Conservation (phyloP, 2,329 filamentous ascomycete species). For the Paecilomyces sp. region DNA sequence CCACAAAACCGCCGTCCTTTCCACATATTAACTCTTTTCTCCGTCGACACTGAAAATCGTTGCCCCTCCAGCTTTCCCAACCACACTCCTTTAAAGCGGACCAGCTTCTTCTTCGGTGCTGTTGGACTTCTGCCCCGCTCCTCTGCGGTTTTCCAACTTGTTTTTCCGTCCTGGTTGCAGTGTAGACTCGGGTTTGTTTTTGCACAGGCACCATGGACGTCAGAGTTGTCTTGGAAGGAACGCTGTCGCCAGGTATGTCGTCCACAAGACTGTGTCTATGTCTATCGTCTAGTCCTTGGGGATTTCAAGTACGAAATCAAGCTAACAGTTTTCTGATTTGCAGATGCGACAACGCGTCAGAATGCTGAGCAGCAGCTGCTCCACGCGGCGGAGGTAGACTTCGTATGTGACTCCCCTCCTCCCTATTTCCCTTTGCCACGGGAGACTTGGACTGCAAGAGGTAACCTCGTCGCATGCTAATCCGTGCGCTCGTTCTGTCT, state of each 20-base stretch:
- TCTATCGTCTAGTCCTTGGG: conserved; percentile 15
- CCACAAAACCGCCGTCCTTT: conserved; percentile 29
- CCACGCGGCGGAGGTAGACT: conserved; percentile 89
- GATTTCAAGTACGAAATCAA: conserved; percentile 15
- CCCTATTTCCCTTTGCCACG: conserved; percentile 21
- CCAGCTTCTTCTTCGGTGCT: conserved; percentile 6
- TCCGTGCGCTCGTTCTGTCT: conserved; percentile 12
- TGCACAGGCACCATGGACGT: conserved; percentile 70
- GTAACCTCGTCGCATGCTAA: conserved; percentile 8
- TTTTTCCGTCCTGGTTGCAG: conserved; percentile 6
- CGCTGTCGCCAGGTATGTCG: conserved; percentile 80
- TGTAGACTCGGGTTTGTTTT: conserved; percentile 8
- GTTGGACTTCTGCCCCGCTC: conserved; percentile 10
- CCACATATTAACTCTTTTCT: conserved; percentile 11
- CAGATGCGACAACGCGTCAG: conserved; percentile 84
- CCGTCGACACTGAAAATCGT: conserved; percentile 9
- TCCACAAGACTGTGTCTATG: not conserved
- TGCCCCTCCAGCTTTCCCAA: conserved; percentile 13
- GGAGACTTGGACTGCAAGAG: not conserved
- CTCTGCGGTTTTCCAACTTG: conserved; percentile 12
- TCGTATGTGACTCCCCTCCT: conserved; percentile 56
- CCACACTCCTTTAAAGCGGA: conserved; percentile 16
- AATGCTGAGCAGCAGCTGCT: conserved; percentile 89
- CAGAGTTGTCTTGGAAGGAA: conserved; percentile 95
- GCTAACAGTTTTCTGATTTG: conserved; percentile 26